Evolutionary conservation across 2,329 filamentous ascomycete species (phyloP), one percentile per base, ranked within the genome.

Genomic region (Uncinocarpus reesii): DNA sequence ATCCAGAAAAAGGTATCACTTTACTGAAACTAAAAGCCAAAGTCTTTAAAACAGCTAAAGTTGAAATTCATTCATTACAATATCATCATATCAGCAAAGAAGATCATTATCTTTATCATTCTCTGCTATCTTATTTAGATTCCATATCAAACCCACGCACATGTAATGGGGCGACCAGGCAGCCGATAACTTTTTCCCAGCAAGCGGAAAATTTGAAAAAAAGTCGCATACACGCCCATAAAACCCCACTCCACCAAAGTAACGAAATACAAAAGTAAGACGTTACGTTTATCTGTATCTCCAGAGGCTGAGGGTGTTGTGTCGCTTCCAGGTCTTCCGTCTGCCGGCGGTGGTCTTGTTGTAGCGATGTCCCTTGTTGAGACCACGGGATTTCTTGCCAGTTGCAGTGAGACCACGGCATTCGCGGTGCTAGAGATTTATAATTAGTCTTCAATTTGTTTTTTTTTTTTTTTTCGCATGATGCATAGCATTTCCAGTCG

Each of bases 271-370:
- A 34, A 47, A 13, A 7, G 35, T 16, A 20, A 41, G 36, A 36
- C 44, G 45, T 45, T 41, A 42, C 48, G 45, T 46, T 48, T 71
- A 95, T 76, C 89, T 82, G 86, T 95, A 95, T 74, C 89, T 83
- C 89, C 90, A 95, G 72, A 95, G 86, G 67, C 86, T 94, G 71
- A 95, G 83, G 74, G 90, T 98, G 85, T 98, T 98, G 81, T 95
- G 88, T 72, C 86, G 82, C 86, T 95, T 95, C 93, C 92, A 98
- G 72, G 90, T 98, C 88, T 98, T 95, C 80, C 93, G 90, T 74
- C 92, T 83, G 68, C 92, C 92, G 65, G 88, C 86, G 63, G 78
- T 79, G 73, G 92, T 98, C 81, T 98, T 95, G 87, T 90, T 95
- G 88, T 86, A 98, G 69, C 84, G 81, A 78, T 96, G 90, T 65